These are phyloP conservation scores for Petunia axillaris DNA, from an alignment of 257 asterid species.

Conservation along the genomic window DNA sequence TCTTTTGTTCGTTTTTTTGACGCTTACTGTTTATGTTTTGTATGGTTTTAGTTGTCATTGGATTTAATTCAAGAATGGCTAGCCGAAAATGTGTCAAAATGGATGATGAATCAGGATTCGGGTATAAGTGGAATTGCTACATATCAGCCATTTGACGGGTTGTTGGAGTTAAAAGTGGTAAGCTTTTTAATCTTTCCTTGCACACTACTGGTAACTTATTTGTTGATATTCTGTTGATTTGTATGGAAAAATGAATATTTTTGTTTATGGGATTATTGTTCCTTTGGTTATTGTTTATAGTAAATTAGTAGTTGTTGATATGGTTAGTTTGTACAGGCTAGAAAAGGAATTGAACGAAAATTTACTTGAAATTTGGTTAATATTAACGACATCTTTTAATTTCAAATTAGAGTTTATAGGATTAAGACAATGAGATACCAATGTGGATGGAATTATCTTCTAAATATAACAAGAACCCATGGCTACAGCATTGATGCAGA, in stretches of 20 bases:
- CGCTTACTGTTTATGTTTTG: not conserved
- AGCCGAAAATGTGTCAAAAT: constrained; percentile 41
- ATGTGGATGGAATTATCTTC: not conserved
- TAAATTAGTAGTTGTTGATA: not conserved
- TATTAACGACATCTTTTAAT: not conserved
- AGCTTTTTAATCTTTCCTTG: constrained; percentile 14
- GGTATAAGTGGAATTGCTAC: constrained; percentile 47
- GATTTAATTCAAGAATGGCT: constrained; percentile 69
- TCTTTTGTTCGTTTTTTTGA: constrained; percentile 5
- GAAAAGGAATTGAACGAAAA: constrained; percentile 10
- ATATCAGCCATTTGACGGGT: constrained; percentile 68
- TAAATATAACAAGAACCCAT: not conserved
- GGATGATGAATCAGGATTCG: constrained; percentile 41
- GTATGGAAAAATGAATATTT: not conserved
- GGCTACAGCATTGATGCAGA: not conserved
- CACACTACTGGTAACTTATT: constrained; percentile 11
- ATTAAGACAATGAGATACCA: not conserved
- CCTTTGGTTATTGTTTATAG: not conserved
- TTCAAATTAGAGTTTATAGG: not conserved
- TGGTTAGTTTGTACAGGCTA: not conserved
- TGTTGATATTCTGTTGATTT: not conserved
- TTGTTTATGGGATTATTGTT: not conserved
- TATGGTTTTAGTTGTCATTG: constrained; percentile 44
- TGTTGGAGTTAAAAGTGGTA: constrained; percentile 64
- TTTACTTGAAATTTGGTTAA: not conserved